Conservation (phyloP, 108 stramenopile genomes). For the Ochromonas danica region DNA sequence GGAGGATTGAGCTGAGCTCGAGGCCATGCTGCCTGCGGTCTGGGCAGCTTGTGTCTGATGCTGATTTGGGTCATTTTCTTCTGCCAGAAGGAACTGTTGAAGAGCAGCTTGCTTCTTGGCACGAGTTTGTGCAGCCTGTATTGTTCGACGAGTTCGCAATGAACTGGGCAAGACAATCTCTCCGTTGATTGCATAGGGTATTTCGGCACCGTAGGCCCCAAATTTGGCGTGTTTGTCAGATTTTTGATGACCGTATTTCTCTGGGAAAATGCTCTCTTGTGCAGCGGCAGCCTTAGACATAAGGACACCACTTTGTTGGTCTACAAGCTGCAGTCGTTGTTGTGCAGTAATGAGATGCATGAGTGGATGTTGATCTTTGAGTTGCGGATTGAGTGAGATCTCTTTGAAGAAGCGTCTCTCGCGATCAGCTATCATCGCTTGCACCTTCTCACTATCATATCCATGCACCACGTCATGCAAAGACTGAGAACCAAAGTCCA, state of each 20-base stretch:
- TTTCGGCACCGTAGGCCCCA: neutral
- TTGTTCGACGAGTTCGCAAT: too few relatives aligned
- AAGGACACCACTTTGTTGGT: conserved; percentile 26
- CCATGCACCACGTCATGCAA: neutral
- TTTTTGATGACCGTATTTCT: conserved; percentile 1
- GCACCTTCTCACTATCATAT: neutral
- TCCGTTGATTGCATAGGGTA: conserved; percentile 8
- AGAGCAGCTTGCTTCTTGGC: neutral
- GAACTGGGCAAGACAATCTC: conserved; percentile 13
- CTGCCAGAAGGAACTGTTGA: neutral
- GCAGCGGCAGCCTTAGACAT: neutral
- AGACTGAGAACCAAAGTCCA: neutral
- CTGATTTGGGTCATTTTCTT: neutral
- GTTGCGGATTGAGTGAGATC: conserved; percentile 36
- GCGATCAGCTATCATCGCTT: conserved; percentile 28
- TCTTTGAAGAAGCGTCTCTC: conserved; percentile 48
- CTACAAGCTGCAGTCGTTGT: conserved; percentile 36
- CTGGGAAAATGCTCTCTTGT: neutral
- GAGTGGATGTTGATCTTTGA: conserved; percentile 47
- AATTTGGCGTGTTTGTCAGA: neutral
- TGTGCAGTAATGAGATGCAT: conserved; percentile 46
- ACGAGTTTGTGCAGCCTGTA: too few relatives aligned
- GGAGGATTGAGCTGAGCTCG: neutral
- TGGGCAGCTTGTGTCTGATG: neutral
- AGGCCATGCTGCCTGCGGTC: neutral